Evolutionary conservation across 108 stramenopile genomes (phyloP), one percentile per base, ranked within the genome.

Genomic region (Skeletonema grethae): DNA sequence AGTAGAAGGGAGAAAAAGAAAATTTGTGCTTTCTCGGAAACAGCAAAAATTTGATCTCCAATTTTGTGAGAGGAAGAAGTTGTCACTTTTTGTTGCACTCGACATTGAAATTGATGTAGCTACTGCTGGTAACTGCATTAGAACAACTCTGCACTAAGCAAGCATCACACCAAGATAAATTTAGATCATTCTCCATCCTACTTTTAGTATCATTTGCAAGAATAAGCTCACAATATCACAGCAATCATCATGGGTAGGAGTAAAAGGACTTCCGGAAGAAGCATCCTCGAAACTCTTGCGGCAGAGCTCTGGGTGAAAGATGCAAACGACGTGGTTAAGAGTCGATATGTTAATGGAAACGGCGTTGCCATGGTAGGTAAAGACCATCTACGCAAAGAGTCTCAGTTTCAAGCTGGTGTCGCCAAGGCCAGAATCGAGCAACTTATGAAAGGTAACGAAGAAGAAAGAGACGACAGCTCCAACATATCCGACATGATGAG

Each of bases 181-280:
- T 2, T 2, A 38, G 36, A 38, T 9, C 10, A 9, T 38, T 11
- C 10, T 38, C 2, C 15, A 43, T 43, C 3, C 41, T n/a, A 43
- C 41, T n/a, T n/a, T 4, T 4, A 15, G 3, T 53, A 48, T 18
- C 46, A 48, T 6, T 16, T 48, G 22, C 18, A 53, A 22, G 20
- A 2, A 22, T 22, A 53, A 53, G 6, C 20, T 22, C 22, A 53
- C 43, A 5, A 20, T 3, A n/a, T 43, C 41, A 43, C 15, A 43
- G 41, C 41, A 43, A n/a, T 43, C 41, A 53, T 53, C 50, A 53
- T 53, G 50, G 8, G 4, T 53, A 53, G 22, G 22, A 53, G 50
- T 53, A 22, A 20, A 7, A 53, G 50, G 22, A 22, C 20, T 7
- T 20, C 50, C 50, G 9, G 22, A 9, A 53, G n/a, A 53, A 53